Conservation (phyloP, 345 rosid species). For the Brassica juncea region DNA sequence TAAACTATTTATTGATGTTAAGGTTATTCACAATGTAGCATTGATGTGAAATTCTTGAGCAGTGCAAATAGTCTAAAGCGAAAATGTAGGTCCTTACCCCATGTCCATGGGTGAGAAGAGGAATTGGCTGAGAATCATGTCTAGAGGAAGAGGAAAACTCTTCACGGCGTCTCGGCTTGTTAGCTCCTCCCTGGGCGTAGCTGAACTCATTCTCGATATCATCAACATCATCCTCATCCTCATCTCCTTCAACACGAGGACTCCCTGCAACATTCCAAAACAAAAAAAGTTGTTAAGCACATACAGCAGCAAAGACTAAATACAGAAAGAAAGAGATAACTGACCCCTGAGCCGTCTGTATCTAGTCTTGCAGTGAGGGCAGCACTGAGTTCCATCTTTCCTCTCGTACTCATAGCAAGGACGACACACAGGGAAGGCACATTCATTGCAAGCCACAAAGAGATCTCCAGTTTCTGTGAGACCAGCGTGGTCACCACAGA, state of each 20-base stretch:
- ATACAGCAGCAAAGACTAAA: not conserved
- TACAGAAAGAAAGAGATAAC: not conserved
- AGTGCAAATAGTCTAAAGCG: conserved; percentile 8
- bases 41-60: conserved; percentile 5
- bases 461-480: conserved; percentile 60
- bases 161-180: conserved; percentile 72
- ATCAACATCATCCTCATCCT: conserved; percentile 96
- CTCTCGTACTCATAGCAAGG: conserved; percentile 99
- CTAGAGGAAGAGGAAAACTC: conserved; percentile 87
- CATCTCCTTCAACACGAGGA: conserved; percentile 94
- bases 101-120: conserved; percentile 90
- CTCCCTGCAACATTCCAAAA: conserved; percentile 59
- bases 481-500: conserved; percentile 93
- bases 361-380: conserved; percentile 99
- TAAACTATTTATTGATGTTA: not conserved
- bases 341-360: conserved; percentile 90
- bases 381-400: conserved; percentile 95
- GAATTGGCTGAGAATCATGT: conserved; percentile 92
- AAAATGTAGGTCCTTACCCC: conserved; percentile 50
- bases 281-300: conserved; percentile 5
- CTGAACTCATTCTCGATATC: conserved; percentile 93
- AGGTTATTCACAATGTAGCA: conserved; percentile 9
- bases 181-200: conserved; percentile 67
- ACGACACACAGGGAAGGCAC: conserved; percentile 98
- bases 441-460: conserved; percentile 98